Percentiles rank a stretch among this genome's conserved stretches.
Conservation (phyloP, 495 filamentous ascomycete species). For the Penicillium roqueforti region DNA sequence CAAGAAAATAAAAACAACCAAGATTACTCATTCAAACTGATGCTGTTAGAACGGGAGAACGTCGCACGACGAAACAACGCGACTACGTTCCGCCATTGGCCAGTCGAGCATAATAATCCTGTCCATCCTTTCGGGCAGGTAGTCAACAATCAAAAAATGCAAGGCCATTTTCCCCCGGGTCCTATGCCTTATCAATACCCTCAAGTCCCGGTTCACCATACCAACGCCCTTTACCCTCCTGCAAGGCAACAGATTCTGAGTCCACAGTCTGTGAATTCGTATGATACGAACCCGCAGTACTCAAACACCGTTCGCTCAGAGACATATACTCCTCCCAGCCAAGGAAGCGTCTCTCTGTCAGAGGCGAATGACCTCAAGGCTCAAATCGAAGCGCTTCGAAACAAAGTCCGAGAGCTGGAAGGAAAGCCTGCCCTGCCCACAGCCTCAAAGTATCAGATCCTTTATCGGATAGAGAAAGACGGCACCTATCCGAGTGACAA, state of each 20-base stretch:
- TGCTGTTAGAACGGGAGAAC: background rate
- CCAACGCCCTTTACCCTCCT: too few species aligned
- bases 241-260: background rate
- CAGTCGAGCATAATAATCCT: background rate
- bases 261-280: background rate
- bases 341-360: background rate
- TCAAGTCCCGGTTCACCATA: background rate
- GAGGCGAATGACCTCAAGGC: constrained; percentile 7
- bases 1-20: background rate
- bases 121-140: background rate
- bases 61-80: background rate
- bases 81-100: background rate
- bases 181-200: background rate
- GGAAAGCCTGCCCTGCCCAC: background rate
- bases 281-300: background rate
- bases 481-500: background rate
- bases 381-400: constrained; percentile 5
- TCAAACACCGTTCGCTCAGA: background rate
- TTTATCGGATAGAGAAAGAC: constrained; percentile 9
- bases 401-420: constrained; percentile 6
- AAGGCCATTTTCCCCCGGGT: background rate
- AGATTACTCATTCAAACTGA: background rate
- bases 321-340: background rate
- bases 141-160: background rate
- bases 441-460: constrained; percentile 8